Evolutionary conservation across 495 filamentous ascomycete species (phyloP).

Genomic region (Xylaria palmicola): DNA sequence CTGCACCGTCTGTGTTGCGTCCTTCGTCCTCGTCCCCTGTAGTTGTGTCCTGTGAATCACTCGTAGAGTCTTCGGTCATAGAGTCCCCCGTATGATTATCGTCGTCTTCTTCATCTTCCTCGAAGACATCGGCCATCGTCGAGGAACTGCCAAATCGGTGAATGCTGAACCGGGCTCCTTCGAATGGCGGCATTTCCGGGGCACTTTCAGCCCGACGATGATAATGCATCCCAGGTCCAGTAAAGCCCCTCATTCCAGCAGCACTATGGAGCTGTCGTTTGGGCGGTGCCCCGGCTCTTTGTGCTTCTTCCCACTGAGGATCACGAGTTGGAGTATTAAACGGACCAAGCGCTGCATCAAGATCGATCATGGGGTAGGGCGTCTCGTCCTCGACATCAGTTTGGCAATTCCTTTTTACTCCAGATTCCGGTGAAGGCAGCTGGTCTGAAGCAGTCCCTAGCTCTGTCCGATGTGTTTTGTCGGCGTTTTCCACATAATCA

Average conservation of each 20-base stretch:
- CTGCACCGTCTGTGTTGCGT: conserved; percentile 20
- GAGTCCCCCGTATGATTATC: conserved; percentile 26
- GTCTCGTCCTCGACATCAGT: conserved; percentile 50
- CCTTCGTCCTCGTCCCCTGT: conserved; percentile 24
- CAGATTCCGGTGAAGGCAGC: background rate
- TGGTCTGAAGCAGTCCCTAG: background rate
- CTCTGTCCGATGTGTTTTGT: conserved; percentile 25
- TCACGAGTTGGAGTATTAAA: conserved; percentile 76
- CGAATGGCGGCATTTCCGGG: conserved; percentile 82
- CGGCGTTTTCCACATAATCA: conserved; percentile 17
- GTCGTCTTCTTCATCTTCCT: conserved; percentile 88
- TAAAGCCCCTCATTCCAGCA: conserved; percentile 70
- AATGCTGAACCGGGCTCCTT: conserved; percentile 60
- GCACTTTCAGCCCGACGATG: conserved; percentile 92
- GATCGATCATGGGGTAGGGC: conserved; percentile 80
- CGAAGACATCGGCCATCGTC: conserved; percentile 85
- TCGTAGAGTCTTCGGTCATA: conserved; percentile 20
- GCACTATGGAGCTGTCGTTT: conserved; percentile 88
- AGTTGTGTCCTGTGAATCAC: conserved; percentile 21
- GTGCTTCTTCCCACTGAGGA: conserved; percentile 56
- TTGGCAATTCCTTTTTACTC: conserved; percentile 5
- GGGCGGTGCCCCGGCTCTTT: conserved; percentile 57
- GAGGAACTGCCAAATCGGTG: conserved; percentile 61
- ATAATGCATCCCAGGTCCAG: conserved; percentile 81
- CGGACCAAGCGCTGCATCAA: conserved; percentile 92